A percentile compares a stretch with the other conserved stretches of the same genome.
Evolutionary conservation across 345 rosid genomes (phyloP).

Genomic region (Moricandia moricandioides): DNA sequence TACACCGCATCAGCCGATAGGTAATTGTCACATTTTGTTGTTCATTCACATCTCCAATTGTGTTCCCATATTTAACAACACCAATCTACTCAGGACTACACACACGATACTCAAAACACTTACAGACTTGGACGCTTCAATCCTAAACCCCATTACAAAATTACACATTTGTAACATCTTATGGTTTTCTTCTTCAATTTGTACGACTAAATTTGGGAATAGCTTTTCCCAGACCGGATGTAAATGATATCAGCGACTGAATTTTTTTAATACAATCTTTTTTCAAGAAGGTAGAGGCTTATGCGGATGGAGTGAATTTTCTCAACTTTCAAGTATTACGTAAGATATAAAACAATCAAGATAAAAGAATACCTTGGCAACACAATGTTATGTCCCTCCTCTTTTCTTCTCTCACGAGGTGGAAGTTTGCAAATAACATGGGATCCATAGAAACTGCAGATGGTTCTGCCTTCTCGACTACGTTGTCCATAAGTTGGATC

Average conservation of each 20-base stretch:
- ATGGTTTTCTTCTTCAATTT: not conserved
- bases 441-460: constrained; percentile 89
- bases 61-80: not conserved
- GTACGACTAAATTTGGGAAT: not conserved
- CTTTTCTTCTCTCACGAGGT: constrained; percentile 15
- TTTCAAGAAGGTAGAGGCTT: no score
- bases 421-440: constrained; percentile 64
- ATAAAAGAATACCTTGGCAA: constrained; percentile 13
- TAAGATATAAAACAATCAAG: not conserved
- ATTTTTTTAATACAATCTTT: no score
- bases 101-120: not conserved
- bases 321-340: no score
- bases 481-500: constrained; percentile 81
- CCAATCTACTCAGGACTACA: not conserved
- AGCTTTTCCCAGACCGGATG: not conserved
- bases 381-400: constrained; percentile 8
- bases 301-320: no score
- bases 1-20: no score
- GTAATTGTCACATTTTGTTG: not conserved
- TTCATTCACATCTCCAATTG: not conserved
- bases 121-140: not conserved
- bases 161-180: not conserved
- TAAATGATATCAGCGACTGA: no score
- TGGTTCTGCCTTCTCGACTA: constrained; percentile 74
- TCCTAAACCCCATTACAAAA: not conserved